Base-by-base conservation (phyloP, 495 filamentous ascomycete species). In the Hypoxylon trugodes region DNA sequence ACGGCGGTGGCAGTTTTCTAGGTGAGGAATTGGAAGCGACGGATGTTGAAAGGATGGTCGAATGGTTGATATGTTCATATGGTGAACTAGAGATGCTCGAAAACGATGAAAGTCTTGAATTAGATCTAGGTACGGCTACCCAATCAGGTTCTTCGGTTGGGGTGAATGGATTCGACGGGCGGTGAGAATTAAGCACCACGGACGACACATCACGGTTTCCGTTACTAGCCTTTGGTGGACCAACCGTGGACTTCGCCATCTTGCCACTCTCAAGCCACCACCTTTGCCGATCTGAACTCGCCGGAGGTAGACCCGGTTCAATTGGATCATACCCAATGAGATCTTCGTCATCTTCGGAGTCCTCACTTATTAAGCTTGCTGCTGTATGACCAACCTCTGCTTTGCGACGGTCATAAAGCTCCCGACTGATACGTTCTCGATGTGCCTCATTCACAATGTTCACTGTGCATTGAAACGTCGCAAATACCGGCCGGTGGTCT, bases 211-310 rank as follows among this genome's bases (percentile, higher is more conserved):
- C 65, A 9, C 69, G 72, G n/a, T 69, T 71, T 5, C 76, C 66
- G 28, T 69, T 73, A 26, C 71, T 69, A 21, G 77, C 75, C 19
- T 78, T 76, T 2, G 92, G 89, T 16, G 90, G 87, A 30, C 80
- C 80, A 22, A 96, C 66, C 10, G 74, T 79, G 16, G 93, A 93
- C 56, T 87, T 87, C 6, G 90, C 92, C 47, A 90, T 87, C 55
- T 88, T 84, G 26, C 89, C 90, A 73, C 92, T 90, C 46, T 96
- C 90, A 22, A 98, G 79, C 95, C 95, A 98, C 95, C 95, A 98
- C 76, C 91, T 96, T 57, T 87, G 83, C 28, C 84, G 82, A 69
- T 97, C 93, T 3, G 93, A 96, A 71, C 93, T 97, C 12, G 96
- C 89, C 35, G 93, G 87, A 13, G 96, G 95, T 12, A 97, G 77